These are phyloP conservation scores for Yamadazyma mexicana DNA, from an alignment of 1,139 yeast species.

Conservation along the genomic window DNA sequence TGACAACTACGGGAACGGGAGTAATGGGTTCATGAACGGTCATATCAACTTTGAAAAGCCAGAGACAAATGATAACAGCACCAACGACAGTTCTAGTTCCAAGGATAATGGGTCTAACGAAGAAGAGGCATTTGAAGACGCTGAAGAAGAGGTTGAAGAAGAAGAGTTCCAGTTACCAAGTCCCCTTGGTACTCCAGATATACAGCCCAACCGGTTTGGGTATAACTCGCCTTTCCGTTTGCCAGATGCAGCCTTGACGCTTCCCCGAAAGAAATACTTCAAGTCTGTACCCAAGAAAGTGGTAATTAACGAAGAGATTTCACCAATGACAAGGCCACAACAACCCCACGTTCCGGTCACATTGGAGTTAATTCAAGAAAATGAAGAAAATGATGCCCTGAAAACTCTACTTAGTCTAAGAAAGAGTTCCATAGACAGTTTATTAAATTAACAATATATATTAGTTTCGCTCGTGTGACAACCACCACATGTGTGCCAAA, in stretches of 20 bases:
- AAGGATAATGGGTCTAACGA: background rate
- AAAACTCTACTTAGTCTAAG: conserved; percentile 44
- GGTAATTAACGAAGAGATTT: conserved; percentile 14
- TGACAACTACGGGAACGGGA: conserved; percentile 2
- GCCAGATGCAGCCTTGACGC: conserved; percentile 43
- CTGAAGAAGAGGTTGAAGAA: conserved; percentile 5
- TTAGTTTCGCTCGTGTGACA: background rate
- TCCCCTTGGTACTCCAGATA: conserved; percentile 47
- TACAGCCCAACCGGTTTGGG: conserved; percentile 30
- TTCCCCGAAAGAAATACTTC: conserved; percentile 30
- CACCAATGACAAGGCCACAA: conserved; percentile 4
- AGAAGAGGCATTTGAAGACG: background rate
- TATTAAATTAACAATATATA: conserved; percentile 30
- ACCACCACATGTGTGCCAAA: background rate
- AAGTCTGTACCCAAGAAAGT: conserved; percentile 24
- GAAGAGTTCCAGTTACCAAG: conserved; percentile 34
- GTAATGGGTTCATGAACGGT: too few species aligned
- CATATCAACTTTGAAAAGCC: too few species aligned
- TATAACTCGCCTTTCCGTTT: conserved; percentile 29
- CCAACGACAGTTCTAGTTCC: background rate
- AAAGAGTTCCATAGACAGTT: conserved; percentile 43
- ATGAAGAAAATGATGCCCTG: conserved; percentile 34
- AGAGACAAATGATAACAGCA: background rate
- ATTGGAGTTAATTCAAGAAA: conserved; percentile 3
- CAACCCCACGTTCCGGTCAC: background rate